phyloP scores from a whole-genome alignment of 768 basidiomycete genomes.

The Pleurotus giganteus region DNA sequence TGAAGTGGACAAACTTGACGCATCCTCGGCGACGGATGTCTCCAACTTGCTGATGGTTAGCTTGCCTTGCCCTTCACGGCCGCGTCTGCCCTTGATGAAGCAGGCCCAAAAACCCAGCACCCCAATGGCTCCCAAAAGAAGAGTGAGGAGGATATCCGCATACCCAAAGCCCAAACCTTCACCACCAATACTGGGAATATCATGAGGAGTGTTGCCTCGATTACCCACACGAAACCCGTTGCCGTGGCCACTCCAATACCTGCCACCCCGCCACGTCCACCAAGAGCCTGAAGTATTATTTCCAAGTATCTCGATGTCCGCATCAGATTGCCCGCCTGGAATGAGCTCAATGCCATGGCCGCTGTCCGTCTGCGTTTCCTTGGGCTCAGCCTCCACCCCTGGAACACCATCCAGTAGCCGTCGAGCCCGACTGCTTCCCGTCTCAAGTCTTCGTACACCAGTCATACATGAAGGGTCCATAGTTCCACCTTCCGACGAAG shows the following conservation, averaged over 20 bases:
- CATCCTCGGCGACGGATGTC: not conserved
- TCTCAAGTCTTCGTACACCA: slow-evolving; percentile 56
- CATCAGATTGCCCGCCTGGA: not conserved
- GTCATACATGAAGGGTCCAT: slow-evolving; percentile 59
- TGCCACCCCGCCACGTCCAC: slow-evolving; percentile 3
- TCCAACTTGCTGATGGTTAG: not conserved
- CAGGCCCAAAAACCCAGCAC: slow-evolving; percentile 2
- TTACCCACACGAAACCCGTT: not conserved
- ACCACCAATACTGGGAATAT: not conserved
- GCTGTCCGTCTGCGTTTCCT: slow-evolving; percentile 13
- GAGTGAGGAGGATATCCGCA: not conserved
- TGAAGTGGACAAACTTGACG: not conserved
- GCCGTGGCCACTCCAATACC: slow-evolving; percentile 4
- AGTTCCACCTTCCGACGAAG: slow-evolving; percentile 15
- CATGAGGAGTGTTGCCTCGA: not conserved
- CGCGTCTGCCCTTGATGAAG: not conserved
- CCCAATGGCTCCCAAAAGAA: slow-evolving; percentile 1
- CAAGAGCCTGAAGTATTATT: not conserved
- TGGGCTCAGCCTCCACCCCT: slow-evolving; percentile 22
- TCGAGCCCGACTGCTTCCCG: slow-evolving; percentile 44
- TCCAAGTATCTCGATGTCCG: not conserved
- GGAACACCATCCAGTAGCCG: slow-evolving; percentile 63
- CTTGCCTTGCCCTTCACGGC: not conserved
- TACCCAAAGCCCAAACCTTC: not conserved
- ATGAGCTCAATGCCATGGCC: not conserved